These are phyloP conservation scores for Nidularia pulvinata DNA, from an alignment of 768 basidiomycete species.

Conservation along the genomic window DNA sequence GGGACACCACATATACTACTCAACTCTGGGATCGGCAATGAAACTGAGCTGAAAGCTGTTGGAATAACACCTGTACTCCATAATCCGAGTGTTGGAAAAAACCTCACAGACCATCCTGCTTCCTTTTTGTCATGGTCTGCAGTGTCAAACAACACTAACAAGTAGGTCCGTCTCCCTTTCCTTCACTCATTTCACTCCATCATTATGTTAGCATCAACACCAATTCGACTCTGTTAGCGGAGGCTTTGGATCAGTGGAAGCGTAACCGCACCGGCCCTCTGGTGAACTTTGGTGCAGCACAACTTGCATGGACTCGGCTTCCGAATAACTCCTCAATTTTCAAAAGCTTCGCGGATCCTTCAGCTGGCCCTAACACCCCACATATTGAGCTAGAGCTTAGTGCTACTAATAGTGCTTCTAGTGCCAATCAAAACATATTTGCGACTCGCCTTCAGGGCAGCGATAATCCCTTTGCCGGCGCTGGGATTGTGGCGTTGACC, in stretches of 20 bases:
- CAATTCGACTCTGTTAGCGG: constrained; percentile 16
- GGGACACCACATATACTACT: constrained; percentile 33
- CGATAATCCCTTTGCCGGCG: not conserved
- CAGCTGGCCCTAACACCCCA: constrained; percentile 17
- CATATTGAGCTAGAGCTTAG: constrained; percentile 15
- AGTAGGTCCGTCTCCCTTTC: constrained; percentile 2
- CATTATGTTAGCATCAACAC: constrained; percentile 9
- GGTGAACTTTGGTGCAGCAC: constrained; percentile 14
- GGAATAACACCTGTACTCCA: constrained; percentile 22
- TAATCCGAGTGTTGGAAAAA: constrained; percentile 33
- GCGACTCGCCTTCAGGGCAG: not conserved
- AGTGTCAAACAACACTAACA: constrained; percentile 23
- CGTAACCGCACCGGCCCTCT: constrained; percentile 15
- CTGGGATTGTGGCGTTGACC: not conserved
- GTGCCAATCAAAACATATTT: too few relatives aligned
- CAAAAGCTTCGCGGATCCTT: constrained; percentile 13
- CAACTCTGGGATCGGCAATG: constrained; percentile 33
- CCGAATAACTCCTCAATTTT: constrained; percentile 14
- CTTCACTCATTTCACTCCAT: not conserved
- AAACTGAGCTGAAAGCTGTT: constrained; percentile 12
- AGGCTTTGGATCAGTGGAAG: constrained; percentile 17
- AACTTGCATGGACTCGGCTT: constrained; percentile 18
- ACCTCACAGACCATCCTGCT: constrained; percentile 31
- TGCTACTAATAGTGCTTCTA: not conserved
- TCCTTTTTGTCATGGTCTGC: constrained; percentile 18